Percentiles rank a stretch among this genome's conserved stretches.
Evolutionary conservation across 441 rosid genomes (phyloP).

Genomic region (Jatropha podagrica): DNA sequence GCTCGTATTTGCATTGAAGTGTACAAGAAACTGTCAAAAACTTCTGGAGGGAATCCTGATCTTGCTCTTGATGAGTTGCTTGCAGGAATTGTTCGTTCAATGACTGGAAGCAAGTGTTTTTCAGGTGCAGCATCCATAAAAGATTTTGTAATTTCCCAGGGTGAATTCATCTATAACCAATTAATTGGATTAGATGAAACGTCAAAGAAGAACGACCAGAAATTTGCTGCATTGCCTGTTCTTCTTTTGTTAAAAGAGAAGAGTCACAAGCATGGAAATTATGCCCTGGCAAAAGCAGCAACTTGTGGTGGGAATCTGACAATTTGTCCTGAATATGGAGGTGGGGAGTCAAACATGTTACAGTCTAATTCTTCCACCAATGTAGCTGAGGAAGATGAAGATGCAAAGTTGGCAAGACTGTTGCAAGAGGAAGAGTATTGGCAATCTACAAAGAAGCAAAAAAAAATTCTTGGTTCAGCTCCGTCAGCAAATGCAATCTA

Average conservation of each 20-base stretch:
- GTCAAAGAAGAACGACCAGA: slow-evolving; percentile 45
- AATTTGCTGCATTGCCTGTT: slow-evolving; percentile 54
- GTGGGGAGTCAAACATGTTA: slow-evolving; percentile 22
- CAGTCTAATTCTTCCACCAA: slow-evolving; percentile 24
- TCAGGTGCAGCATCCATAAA: slow-evolving; percentile 49
- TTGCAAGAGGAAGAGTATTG: slow-evolving; percentile 71
- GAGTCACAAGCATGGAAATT: slow-evolving; percentile 32
- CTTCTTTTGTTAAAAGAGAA: slow-evolving; percentile 60
- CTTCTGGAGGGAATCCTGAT: slow-evolving; percentile 67
- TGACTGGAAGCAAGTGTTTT: slow-evolving; percentile 62
- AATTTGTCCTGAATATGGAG: slow-evolving; percentile 39
- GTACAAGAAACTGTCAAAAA: slow-evolving; percentile 58
- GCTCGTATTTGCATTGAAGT: slow-evolving; percentile 65
- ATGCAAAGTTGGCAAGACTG: slow-evolving; percentile 49
- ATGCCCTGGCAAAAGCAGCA: slow-evolving; percentile 26
- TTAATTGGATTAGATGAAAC: slow-evolving; percentile 73
- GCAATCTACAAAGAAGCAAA: slow-evolving; percentile 45
- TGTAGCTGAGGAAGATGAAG: slow-evolving; percentile 52
- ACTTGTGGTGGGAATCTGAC: slow-evolving; percentile 35
- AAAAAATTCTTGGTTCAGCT: slow-evolving; percentile 40
- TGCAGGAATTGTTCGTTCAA: slow-evolving; percentile 64
- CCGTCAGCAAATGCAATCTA: slow-evolving; percentile 49
- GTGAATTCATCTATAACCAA: slow-evolving; percentile 77
- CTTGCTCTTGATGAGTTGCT: slow-evolving; percentile 72
- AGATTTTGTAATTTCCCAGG: slow-evolving; percentile 69